Percentiles rank a stretch among this genome's conserved stretches.
Evolutionary conservation across 257 asterid genomes (phyloP).

Genomic region (Mitragyna speciosa): DNA sequence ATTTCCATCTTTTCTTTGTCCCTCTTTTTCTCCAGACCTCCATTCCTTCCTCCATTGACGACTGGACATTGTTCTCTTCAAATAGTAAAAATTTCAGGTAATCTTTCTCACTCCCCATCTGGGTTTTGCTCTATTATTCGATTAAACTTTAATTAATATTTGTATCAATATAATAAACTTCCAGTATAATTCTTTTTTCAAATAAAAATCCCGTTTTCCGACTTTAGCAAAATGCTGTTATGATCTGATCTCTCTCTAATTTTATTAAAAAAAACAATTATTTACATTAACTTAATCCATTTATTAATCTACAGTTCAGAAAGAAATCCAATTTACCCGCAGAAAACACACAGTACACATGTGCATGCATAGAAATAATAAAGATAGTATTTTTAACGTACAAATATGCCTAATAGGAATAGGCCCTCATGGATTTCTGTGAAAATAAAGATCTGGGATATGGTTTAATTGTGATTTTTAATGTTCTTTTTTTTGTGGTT

Average conservation of each 20-base stretch:
- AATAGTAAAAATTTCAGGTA: slow-evolving; percentile 35
- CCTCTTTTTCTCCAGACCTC: slow-evolving; percentile 16
- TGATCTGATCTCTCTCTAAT: slow-evolving; percentile 47
- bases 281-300: slow-evolving; percentile 10
- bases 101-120: slow-evolving; percentile 2
- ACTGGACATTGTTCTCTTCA: slow-evolving; percentile 18
- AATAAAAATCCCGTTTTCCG: background rate
- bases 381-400: slow-evolving; percentile 14
- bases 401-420: background rate
- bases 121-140: background rate
- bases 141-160: background rate
- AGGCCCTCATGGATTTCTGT: slow-evolving; percentile 2
- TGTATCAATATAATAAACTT: background rate
- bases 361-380: background rate
- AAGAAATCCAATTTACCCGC: slow-evolving; percentile 13
- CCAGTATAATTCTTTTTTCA: slow-evolving; percentile 6
- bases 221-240: slow-evolving; percentile 18
- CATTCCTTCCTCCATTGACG: slow-evolving; percentile 39
- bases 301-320: slow-evolving; percentile 25
- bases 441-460: slow-evolving; percentile 33
- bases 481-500: background rate
- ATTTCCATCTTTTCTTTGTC: slow-evolving; percentile 11
- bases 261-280: slow-evolving; percentile 9
- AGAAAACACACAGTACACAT: slow-evolving; percentile 15
- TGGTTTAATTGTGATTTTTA: slow-evolving; percentile 19